Evolutionary conservation across 2,329 filamentous ascomycete genomes (phyloP), one percentile per base, ranked within the genome.

Genomic region (Diaporthe sp.): DNA sequence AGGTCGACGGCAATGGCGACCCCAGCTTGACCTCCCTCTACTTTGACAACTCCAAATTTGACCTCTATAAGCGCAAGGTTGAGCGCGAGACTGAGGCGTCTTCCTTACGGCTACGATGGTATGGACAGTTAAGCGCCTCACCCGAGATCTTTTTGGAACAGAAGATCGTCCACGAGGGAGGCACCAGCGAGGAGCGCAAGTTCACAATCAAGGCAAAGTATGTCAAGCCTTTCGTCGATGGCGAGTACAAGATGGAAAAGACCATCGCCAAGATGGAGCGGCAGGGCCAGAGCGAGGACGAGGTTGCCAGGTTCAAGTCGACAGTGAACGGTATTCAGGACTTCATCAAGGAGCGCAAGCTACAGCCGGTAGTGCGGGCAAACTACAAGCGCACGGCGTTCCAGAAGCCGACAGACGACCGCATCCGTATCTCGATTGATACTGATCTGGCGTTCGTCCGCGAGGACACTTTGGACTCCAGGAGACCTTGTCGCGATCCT

Each of bases 361-460:
- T 99, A 22, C 91, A 96, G 81, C 97, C 97, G 7, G 90, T 98
- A 42, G 84, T 99, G 70, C 92, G 97, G 68, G 97, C 97, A 76
- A 98, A 97, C 84, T 98, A 98, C 82, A 94, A 92, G 51, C 94
- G 97, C 76, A 97, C 95, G 1, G 97, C 97, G 1, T 99, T 98
- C 86, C 97, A 99, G 84, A 98, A 98, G 78, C 97, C 97, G 8
- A 92, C 94, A 19, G 96, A 99, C 81, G 92, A 97, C 82, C 93
- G 94, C 27, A 92, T 99, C 61, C 92, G 97, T 71, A 94, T 99
- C 78, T 96, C 95, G 8, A 94, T 99, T 75, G 97, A 99, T 82
- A 98, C 95, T 0, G 92, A 97, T 78, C 88, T 99, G 42, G 95
- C 95, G 32, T 93, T 98, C 78, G 97, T 99, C 80, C 89, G 92